Evolutionary conservation across 106 monocot genomes (phyloP), one percentile per base, ranked within the genome.

Genomic region (Platanthera zijinensis): DNA sequence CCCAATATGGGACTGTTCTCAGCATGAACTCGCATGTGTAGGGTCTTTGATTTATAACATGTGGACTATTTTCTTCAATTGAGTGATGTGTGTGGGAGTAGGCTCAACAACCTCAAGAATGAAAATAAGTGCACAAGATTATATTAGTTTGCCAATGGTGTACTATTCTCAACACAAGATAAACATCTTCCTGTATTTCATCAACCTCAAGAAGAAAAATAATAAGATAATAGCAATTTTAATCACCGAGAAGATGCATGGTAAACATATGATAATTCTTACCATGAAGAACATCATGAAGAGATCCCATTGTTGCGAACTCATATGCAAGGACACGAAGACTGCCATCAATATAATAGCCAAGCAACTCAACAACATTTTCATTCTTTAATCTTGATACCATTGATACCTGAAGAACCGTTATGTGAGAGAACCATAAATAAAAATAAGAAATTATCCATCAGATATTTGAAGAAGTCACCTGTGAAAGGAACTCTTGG

Each of bases 251-350:
- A 48, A 8, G 11, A 48, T 13, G 70, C 70, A 71, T 71, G 39
- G 17, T n/a, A 46, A 71, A 11, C 9, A 71, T 32, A 46, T 45
- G 10, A 69, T 45, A 45, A 69, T 39, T 46, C 39, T 69, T 75
- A 81, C 80, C 80, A 81, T 81, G 80, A 62, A 81, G 75, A 69
- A 75, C 75, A 66, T 81, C 80, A 70, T 81, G 80, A 75, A 81
- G 80, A 17, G 80, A 81, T 70, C 80, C 80, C 80, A 81, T 81
- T 17, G 80, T 81, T 75, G 80, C 80, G 70, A 69, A 81, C 57
- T 81, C 80, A n/a, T 81, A 81, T 67, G 80, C 80, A 75, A 81
- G 80, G 47, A 81, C 75, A 48, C 80, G 80, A 45, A 81, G 53
- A 69, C 47, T 75, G 49, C 75, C 69, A 81, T 81, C 80, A 81